Conservation (phyloP, 1,139 yeast species). For the Yamadazyma friedrichii region DNA sequence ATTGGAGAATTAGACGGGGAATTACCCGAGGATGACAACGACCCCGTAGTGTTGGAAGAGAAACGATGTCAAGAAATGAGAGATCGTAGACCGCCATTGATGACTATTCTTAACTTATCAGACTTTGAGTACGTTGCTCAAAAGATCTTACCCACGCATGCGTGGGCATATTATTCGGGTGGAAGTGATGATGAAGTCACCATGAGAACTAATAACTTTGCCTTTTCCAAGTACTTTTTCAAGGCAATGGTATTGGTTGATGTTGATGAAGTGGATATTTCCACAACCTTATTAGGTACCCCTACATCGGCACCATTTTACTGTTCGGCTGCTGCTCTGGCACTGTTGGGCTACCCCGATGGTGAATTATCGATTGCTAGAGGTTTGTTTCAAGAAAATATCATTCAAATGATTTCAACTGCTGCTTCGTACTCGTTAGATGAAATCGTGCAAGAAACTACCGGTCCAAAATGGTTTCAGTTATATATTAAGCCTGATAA, state of each 20-base stretch:
- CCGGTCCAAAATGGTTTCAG: slow-evolving; percentile 35
- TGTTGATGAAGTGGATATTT: slow-evolving; percentile 47
- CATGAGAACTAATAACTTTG: slow-evolving; percentile 77
- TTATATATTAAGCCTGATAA: slow-evolving; percentile 44
- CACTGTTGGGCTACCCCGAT: slow-evolving; percentile 54
- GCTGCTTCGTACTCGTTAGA: slow-evolving; percentile 55
- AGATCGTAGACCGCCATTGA: slow-evolving; percentile 44
- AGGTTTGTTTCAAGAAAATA: slow-evolving; percentile 45
- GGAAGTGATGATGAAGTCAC: slow-evolving; percentile 90
- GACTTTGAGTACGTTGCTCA: slow-evolving; percentile 81
- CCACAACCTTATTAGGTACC: slow-evolving; percentile 54
- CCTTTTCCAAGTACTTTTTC: slow-evolving; percentile 78
- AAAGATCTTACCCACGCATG: slow-evolving; percentile 61
- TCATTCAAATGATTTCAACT: slow-evolving; percentile 59
- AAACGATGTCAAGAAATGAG: slow-evolving; percentile 6
- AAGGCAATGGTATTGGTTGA: slow-evolving; percentile 73
- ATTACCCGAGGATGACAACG: slow-evolving; percentile 4
- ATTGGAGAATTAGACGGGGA: slow-evolving; percentile 11
- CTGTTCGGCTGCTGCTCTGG: slow-evolving; percentile 58
- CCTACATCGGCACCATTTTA: slow-evolving; percentile 53
- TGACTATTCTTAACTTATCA: slow-evolving; percentile 55
- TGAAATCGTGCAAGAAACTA: slow-evolving; percentile 44
- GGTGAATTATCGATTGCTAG: slow-evolving; percentile 53
- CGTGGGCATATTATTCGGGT: slow-evolving; percentile 85
- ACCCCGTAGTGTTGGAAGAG: slow-evolving; percentile 12